phyloP scores from a whole-genome alignment of 495 filamentous ascomycete species.

The Talaromyces ruber region DNA sequence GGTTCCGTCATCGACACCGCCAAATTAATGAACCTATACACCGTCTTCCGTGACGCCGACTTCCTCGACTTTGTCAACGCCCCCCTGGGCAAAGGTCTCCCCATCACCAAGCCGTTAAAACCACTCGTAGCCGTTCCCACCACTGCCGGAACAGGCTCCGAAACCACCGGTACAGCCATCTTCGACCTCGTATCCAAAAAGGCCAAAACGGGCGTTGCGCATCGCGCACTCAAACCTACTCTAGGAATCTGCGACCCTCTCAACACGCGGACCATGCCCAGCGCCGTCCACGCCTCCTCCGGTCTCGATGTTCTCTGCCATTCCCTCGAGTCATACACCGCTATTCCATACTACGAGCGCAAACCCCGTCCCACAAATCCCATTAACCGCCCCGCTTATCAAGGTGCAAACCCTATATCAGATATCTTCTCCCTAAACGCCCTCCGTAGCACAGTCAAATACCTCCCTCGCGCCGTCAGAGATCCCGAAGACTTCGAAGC shows the following conservation, averaged over 20 bases:
- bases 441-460: constrained; percentile 72
- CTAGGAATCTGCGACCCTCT: constrained; percentile 93
- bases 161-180: constrained; percentile 96
- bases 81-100: constrained; percentile 78
- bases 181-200: constrained; percentile 85
- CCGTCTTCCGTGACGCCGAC: constrained; percentile 74
- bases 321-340: constrained; percentile 88
- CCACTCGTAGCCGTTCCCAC: constrained; percentile 92
- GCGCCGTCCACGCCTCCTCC: constrained; percentile 78
- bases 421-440: constrained; percentile 90
- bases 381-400: constrained; percentile 85
- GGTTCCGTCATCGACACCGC: constrained; percentile 93
- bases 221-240: constrained; percentile 89
- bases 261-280: constrained; percentile 91
- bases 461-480: constrained; percentile 74
- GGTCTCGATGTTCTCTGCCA: constrained; percentile 95
- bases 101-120: constrained; percentile 67
- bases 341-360: constrained; percentile 85
- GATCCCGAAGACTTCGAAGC: constrained; percentile 89
- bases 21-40: constrained; percentile 97
- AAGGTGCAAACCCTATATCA: constrained; percentile 94
- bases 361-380: constrained; percentile 81
- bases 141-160: constrained; percentile 88
- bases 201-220: constrained; percentile 92
- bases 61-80: constrained; percentile 98